Conservation (phyloP, 768 basidiomycete genomes). For the Psilocybe sp. region DNA sequence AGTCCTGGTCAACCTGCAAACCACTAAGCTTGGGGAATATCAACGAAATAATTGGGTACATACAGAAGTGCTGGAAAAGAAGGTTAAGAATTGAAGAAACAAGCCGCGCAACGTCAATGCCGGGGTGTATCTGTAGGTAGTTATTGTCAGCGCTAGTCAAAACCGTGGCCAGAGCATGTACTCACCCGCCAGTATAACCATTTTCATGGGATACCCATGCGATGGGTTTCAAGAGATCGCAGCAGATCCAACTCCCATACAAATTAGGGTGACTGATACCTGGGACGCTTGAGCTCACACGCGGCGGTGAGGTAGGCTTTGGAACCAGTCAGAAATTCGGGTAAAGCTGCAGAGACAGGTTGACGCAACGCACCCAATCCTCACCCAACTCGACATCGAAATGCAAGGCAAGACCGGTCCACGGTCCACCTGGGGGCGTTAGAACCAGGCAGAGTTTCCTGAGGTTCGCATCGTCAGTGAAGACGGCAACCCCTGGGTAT, state of each 20-base stretch:
- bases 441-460: conserved; percentile 40
- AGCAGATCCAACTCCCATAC: conserved; percentile 37
- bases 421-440: conserved; percentile 43
- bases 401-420: conserved; percentile 39
- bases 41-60: background rate
- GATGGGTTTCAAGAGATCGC: conserved; percentile 34
- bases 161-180: conserved; percentile 1
- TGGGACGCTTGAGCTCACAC: conserved; percentile 27
- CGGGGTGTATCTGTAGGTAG: conserved; percentile 33
- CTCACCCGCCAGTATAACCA: conserved; percentile 37
- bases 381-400: conserved; percentile 37
- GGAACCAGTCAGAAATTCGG: conserved; percentile 1
- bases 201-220: conserved; percentile 11
- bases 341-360: background rate
- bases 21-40: background rate
- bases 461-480: conserved; percentile 38
- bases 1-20: conserved; percentile 34
- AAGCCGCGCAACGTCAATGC: conserved; percentile 43
- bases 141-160: background rate
- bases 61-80: conserved; percentile 37
- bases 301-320: conserved; percentile 37
- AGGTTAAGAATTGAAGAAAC: conserved; percentile 43
- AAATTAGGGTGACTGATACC: conserved; percentile 42
- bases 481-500: conserved; percentile 42
- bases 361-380: conserved; percentile 31